phyloP scores from a whole-genome alignment of 805 yeast species.

The Schizosaccharomyces osmophilus region DNA sequence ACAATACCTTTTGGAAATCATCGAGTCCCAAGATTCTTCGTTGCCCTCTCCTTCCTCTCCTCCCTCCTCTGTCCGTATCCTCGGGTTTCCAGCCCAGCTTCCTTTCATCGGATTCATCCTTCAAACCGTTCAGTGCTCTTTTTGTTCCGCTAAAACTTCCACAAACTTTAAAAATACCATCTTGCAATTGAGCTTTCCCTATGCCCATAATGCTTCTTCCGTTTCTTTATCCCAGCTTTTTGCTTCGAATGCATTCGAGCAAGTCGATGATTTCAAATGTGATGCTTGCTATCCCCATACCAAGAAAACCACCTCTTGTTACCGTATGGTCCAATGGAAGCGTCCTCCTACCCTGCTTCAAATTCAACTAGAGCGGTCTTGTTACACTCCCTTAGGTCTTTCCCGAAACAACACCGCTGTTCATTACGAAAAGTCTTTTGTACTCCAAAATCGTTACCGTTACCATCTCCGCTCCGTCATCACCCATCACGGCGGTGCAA shows the following conservation, averaged over 20 bases:
- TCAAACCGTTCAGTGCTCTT: background rate
- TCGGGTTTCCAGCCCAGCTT: background rate
- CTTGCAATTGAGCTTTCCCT: background rate
- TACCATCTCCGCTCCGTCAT: background rate
- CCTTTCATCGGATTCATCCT: background rate
- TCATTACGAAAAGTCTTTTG: background rate
- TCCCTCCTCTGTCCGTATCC: background rate
- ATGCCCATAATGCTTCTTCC: background rate
- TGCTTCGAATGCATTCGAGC: background rate
- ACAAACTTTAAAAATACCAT: background rate
- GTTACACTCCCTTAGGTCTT: background rate
- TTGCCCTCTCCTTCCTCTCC: background rate
- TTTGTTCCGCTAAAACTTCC: background rate
- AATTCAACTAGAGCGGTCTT: background rate
- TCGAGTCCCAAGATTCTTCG: background rate
- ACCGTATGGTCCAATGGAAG: background rate
- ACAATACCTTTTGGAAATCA: constrained; percentile 52
- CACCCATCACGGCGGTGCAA: background rate
- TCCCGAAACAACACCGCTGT: background rate
- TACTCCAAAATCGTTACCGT: background rate
- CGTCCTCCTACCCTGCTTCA: background rate
- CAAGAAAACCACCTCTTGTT: background rate
- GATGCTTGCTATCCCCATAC: background rate
- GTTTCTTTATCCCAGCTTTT: background rate
- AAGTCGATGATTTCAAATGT: background rate